Percentiles rank a stretch among this genome's conserved stretches.
These are phyloP conservation scores for Neophaeococcomyces mojaviensis DNA, from an alignment of 2,329 filamentous ascomycete species.

Conservation along the genomic window DNA sequence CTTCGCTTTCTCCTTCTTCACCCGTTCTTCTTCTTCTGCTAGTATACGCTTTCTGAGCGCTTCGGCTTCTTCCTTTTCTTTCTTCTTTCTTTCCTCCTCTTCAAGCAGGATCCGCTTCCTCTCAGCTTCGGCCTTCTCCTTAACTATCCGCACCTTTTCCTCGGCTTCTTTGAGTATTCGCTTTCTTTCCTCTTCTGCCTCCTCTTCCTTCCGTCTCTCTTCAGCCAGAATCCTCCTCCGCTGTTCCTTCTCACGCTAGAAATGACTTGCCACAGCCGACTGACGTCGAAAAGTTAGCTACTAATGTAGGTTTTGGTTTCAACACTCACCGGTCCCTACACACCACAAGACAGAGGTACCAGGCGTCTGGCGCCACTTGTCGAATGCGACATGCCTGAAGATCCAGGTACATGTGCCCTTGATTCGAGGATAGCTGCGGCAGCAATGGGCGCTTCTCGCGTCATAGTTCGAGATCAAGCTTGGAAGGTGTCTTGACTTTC, in stretches of 20 bases:
- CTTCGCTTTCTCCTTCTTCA: slow-evolving; percentile 35
- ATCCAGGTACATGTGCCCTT: background rate
- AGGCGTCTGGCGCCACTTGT: background rate
- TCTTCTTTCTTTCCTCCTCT: slow-evolving; percentile 23
- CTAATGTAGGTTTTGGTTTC: background rate
- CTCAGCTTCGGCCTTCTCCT: slow-evolving; percentile 24
- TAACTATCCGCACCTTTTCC: slow-evolving; percentile 25
- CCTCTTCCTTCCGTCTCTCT: slow-evolving; percentile 4
- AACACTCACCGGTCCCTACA: background rate
- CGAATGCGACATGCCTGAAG: background rate
- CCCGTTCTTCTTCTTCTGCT: slow-evolving; percentile 23
- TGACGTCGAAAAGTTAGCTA: background rate
- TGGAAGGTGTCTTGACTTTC: too few species aligned
- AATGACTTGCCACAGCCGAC: slow-evolving; percentile 4
- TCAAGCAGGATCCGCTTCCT: slow-evolving; percentile 23
- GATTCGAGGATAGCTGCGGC: background rate
- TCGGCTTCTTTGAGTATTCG: slow-evolving; percentile 33
- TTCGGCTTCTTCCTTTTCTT: slow-evolving; percentile 27
- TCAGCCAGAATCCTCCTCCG: background rate
- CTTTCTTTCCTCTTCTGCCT: slow-evolving; percentile 7
- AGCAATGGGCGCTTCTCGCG: background rate
- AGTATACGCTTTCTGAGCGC: slow-evolving; percentile 17
- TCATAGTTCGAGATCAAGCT: background rate
- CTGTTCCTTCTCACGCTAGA: slow-evolving; percentile 6
- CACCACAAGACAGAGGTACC: background rate